These are phyloP conservation scores for Calonectria ilicicola DNA, from an alignment of 2,329 filamentous ascomycete species.

Conservation along the genomic window DNA sequence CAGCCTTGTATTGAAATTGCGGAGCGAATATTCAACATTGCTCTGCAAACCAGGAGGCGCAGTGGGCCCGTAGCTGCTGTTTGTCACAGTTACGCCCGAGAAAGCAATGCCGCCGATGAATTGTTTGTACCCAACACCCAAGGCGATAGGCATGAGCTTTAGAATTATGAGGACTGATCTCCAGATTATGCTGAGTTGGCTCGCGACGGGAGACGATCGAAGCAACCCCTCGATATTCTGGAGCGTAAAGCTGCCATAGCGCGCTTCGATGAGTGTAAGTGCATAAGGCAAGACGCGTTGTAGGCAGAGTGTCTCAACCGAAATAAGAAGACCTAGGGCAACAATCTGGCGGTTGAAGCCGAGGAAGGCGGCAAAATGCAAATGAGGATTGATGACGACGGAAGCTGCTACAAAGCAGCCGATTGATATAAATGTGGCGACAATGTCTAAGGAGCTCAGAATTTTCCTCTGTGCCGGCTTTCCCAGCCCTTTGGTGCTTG, in stretches of 20 bases:
- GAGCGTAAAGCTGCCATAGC: background rate
- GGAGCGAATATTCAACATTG: background rate
- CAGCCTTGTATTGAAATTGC: background rate
- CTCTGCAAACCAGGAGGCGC: background rate
- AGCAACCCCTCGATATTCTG: background rate
- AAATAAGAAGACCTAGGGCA: background rate
- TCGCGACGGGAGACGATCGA: background rate
- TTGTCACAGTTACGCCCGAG: background rate
- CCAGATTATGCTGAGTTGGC: background rate
- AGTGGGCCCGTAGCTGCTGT: background rate
- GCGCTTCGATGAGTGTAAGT: background rate
- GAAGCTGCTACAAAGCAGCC: background rate
- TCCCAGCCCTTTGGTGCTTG: constrained; percentile 37
- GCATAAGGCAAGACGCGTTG: background rate
- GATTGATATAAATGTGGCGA: background rate
- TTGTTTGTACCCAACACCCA: background rate
- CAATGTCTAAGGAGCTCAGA: background rate
- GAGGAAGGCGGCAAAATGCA: background rate
- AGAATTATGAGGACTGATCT: background rate
- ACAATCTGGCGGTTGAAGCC: background rate
- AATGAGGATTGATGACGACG: background rate
- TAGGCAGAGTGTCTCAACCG: background rate
- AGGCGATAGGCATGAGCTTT: background rate
- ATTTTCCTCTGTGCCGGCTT: background rate
- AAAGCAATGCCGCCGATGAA: background rate